A percentile compares a stretch with the other conserved stretches of the same genome.
Evolutionary conservation across 108 stramenopile genomes (phyloP).

Genomic region (Skeletonema potamos): DNA sequence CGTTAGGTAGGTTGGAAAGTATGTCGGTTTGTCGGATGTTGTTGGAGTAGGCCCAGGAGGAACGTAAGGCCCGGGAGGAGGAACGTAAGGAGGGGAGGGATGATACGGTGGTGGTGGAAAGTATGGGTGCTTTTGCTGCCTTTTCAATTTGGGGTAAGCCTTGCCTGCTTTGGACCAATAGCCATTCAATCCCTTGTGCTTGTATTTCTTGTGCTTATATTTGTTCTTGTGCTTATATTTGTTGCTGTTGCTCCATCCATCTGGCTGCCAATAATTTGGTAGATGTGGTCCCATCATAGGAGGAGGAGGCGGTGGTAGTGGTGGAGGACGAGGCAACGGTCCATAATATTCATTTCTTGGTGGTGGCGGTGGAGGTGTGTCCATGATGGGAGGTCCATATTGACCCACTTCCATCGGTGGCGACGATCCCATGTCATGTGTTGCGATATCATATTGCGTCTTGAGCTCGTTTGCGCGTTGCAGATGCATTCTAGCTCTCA

Average conservation of each 20-base stretch:
- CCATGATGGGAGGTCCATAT: not conserved
- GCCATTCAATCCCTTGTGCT: not conserved
- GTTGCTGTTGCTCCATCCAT: not conserved
- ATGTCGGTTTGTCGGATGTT: not conserved
- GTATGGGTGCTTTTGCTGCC: not conserved
- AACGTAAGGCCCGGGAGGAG: not conserved
- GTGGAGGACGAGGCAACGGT: too few relatives aligned
- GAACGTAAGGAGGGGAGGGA: not conserved
- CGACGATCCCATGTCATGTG: not conserved
- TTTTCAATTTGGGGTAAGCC: not conserved
- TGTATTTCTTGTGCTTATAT: not conserved
- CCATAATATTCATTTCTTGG: not conserved
- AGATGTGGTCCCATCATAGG: not conserved
- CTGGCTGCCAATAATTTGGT: not conserved
- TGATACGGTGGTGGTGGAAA: not conserved
- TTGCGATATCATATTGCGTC: not conserved
- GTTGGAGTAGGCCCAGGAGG: too few relatives aligned
- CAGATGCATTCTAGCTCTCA: not conserved
- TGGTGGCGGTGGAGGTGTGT: not conserved
- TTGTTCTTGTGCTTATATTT: not conserved
- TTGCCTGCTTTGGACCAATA: not conserved
- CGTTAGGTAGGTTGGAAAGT: not conserved
- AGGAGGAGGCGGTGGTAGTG: not conserved
- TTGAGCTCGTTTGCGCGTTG: not conserved
- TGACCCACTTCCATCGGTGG: not conserved